Evolutionary conservation across 345 rosid genomes (phyloP), one percentile per base, ranked within the genome.

Genomic region (Turritis glabra): DNA sequence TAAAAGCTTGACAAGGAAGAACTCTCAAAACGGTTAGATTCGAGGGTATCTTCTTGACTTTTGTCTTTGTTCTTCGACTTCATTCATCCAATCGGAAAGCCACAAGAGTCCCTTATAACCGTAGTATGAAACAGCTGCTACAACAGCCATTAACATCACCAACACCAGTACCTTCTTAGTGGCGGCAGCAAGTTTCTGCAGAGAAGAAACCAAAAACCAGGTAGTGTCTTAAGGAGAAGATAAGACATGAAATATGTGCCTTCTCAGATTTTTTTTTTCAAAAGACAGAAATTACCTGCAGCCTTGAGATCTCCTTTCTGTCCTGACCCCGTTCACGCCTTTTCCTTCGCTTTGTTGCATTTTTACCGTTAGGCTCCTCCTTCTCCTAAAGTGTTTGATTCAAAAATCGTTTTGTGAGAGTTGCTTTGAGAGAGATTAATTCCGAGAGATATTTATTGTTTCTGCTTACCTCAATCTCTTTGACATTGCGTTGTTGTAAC

Each of bases 11-110:
- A 74, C 38, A 74, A 65, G 40, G 59, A 54, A 56, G 17, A 29
- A 60, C 25, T 50, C 37, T 37, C 40, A 2, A 26, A 35, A 11
- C n/a, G 53, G 43, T 77, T 74, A 86, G 58, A 80, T 22, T 30
- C 78, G 69, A 2, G 78, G 81, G 52, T 79, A 69, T 63, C 81
- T 76, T 81, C 63, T 83, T 40, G 78, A 67, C 67, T 77, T 80
- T 23, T 72, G 83, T 80, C 87, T 82, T 74, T 86, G 90, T 29
- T 63, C 86, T 52, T 89, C 98, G 7, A 86, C 64, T 82, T 85
- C 91, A 71, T 91, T 88, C 97, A 94, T 94, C 96, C 96, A 91
- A 77, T 90, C 90, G 0, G 86, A 82, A 19, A 94, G 95, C 84
- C 81, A 70, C 71, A 94, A 47, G 19, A 94, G 85, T 52, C 90